A percentile compares a stretch with the other conserved stretches of the same genome.
Evolutionary conservation across 345 rosid species (phyloP).

Genomic region (Clarkia xantiana): DNA sequence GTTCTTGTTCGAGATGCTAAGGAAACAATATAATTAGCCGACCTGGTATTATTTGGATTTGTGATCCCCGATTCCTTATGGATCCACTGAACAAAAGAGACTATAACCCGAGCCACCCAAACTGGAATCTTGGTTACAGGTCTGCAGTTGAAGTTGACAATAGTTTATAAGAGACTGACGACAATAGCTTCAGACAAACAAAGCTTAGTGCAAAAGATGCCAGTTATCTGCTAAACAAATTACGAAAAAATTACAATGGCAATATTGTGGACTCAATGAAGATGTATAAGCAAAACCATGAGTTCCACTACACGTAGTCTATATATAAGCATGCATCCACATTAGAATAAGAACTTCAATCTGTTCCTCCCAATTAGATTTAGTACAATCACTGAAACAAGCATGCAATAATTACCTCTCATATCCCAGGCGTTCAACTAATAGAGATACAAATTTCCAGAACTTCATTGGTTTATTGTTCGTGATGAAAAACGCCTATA

Average conservation of each 20-base stretch:
- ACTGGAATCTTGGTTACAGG: constrained; percentile 64
- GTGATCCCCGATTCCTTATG: constrained; percentile 28
- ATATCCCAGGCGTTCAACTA: constrained; percentile 69
- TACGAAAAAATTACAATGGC: no score
- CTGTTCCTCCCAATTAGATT: no score
- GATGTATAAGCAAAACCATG: no score
- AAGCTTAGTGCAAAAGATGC: no score
- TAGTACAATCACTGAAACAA: no score
- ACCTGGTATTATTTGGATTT: constrained; percentile 21
- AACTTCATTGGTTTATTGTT: constrained; percentile 63
- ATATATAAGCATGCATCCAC: no score
- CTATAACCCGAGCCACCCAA: constrained; percentile 22
- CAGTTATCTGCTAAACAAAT: no score
- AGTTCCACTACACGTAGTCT: no score
- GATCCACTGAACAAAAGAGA: constrained; percentile 36
- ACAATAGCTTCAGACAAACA: no score
- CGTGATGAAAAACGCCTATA: constrained; percentile 88
- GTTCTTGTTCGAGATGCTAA: constrained; percentile 63
- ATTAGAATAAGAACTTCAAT: no score
- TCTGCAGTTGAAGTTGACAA: constrained; percentile 28
- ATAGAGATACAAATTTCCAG: constrained; percentile 57
- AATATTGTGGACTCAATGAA: no score
- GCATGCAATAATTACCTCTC: constrained; percentile 39
- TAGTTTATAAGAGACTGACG: background rate
- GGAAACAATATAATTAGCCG: constrained; percentile 36